Conservation (phyloP, 306 rosid species). For the Quercus cerris region DNA sequence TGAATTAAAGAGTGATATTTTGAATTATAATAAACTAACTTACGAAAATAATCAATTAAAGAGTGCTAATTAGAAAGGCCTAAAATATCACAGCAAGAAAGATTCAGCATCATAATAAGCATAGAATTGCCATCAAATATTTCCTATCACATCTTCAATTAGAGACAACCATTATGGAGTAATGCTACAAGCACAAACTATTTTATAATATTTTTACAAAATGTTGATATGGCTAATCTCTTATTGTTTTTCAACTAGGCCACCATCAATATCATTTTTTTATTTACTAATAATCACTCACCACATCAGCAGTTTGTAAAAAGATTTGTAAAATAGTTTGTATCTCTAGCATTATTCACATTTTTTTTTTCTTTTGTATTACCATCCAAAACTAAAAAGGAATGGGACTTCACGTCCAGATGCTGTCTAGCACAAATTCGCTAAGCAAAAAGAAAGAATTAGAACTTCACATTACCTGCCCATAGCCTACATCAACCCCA, state of each 20-base stretch:
- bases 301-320: too few relatives aligned
- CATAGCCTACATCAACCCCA: constrained; percentile 80
- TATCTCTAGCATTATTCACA: too few relatives aligned
- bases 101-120: neutral
- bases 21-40: neutral
- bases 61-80: neutral
- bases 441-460: too few relatives aligned
- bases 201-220: too few relatives aligned
- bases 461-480: too few relatives aligned
- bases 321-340: too few relatives aligned
- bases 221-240: too few relatives aligned
- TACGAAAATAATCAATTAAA: neutral
- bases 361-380: neutral
- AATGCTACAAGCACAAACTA: too few relatives aligned
- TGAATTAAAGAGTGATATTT: neutral
- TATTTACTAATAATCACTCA: too few relatives aligned
- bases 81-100: neutral
- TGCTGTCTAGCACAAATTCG: too few relatives aligned
- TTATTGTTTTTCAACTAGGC: too few relatives aligned
- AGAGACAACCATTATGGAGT: neutral
- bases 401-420: neutral
- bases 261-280: too few relatives aligned
- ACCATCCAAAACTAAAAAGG: neutral
- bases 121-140: neutral
- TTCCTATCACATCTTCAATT: neutral